Evolutionary conservation across 169 alveolate genomes (phyloP).

Genomic region (Miamiensis avidus): DNA sequence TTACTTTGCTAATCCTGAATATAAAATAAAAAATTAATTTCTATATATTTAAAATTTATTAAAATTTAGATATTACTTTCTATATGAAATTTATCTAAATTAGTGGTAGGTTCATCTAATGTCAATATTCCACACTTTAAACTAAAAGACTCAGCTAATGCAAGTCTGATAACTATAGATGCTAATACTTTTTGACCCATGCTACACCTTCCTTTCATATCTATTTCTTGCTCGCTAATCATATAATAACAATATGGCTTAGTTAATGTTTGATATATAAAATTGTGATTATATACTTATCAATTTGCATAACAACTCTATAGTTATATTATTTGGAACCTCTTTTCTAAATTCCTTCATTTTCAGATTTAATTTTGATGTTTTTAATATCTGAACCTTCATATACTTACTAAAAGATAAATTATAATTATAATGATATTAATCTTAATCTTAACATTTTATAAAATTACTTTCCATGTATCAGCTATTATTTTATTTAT

Average conservation of each 20-base stretch:
- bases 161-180: slow-evolving; percentile 96
- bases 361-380: slow-evolving; percentile 77
- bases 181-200: slow-evolving; percentile 98
- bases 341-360: slow-evolving; percentile 59
- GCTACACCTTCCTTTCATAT: slow-evolving; percentile 97
- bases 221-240: slow-evolving; percentile 60
- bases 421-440: neutral
- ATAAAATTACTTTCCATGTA: slow-evolving; percentile 61
- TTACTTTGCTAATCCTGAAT: slow-evolving; percentile 55
- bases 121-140: slow-evolving; percentile 97
- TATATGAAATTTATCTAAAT: slow-evolving; percentile 94
- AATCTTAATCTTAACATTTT: neutral
- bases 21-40: slow-evolving; percentile 59
- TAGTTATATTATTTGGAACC: slow-evolving; percentile 74
- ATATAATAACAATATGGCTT: neutral
- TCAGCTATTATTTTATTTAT: slow-evolving; percentile 73
- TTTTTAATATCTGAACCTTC: slow-evolving; percentile 84
- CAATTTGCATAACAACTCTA: slow-evolving; percentile 69
- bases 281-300: slow-evolving; percentile 14
- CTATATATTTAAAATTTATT: slow-evolving; percentile 65
- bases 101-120: slow-evolving; percentile 99
- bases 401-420: slow-evolving; percentile 59
- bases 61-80: slow-evolving; percentile 67
- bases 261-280: neutral
- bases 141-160: slow-evolving; percentile 99